Conservation (phyloP, 2,329 filamentous ascomycete species). For the Orbilia ellipsospora region DNA sequence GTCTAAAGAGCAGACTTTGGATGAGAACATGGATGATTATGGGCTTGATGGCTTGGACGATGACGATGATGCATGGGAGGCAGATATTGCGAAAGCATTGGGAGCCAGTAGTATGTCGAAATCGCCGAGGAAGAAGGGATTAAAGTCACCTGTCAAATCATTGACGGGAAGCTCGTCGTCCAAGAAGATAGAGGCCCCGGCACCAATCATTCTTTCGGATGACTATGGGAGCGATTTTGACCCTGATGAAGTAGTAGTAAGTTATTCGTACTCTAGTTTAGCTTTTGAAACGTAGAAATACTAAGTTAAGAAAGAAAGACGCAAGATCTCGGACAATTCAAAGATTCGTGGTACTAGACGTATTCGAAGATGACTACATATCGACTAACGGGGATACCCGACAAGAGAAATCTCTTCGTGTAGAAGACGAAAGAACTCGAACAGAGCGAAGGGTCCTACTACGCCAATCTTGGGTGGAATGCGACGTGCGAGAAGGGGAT, state of each 20-base stretch:
- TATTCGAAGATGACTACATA: conserved; percentile 56
- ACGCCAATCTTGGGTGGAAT: conserved; percentile 87
- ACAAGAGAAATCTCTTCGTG: conserved; percentile 76
- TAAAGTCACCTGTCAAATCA: conserved; percentile 25
- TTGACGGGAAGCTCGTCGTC: conserved; percentile 8
- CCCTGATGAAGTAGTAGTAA: conserved; percentile 55
- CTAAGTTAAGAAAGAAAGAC: conserved; percentile 59
- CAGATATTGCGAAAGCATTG: conserved; percentile 44
- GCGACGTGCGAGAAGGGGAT: conserved; percentile 76
- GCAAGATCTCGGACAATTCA: conserved; percentile 58
- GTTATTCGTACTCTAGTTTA: conserved; percentile 37
- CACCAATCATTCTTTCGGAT: conserved; percentile 22
- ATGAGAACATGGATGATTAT: conserved; percentile 46
- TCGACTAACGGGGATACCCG: conserved; percentile 57
- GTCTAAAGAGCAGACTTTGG: neutral
- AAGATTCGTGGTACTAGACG: conserved; percentile 58
- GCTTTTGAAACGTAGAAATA: conserved; percentile 22
- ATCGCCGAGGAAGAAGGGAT: conserved; percentile 11
- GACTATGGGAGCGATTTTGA: conserved; percentile 55
- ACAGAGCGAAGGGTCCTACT: conserved; percentile 76
- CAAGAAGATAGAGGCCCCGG: conserved; percentile 25
- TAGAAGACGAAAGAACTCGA: conserved; percentile 80
- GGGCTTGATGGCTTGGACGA: conserved; percentile 48
- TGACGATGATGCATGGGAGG: conserved; percentile 45
- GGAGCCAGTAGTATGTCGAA: conserved; percentile 4